Base-by-base conservation (phyloP, 441 rosid genomes). In the Gossypium lobatum region DNA sequence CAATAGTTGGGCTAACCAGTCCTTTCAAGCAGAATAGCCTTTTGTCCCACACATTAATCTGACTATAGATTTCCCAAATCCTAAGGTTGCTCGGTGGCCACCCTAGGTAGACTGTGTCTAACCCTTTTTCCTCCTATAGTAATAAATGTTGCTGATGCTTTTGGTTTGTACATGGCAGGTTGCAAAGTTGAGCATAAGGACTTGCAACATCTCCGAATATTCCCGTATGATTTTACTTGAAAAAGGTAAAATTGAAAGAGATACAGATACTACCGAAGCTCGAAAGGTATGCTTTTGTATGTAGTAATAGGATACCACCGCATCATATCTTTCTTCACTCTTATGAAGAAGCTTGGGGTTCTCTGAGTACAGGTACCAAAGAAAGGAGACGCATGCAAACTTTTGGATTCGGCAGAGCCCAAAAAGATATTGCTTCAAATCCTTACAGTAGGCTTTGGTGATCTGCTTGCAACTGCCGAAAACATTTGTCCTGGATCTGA, bases 391-490 rank as follows among this genome's bases (percentile, higher is more conserved):
- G 70, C 83, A 59, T 74, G 55, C 60, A 81, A 80, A 78, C 58
- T 76, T 72, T 57, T 72, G 61, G 85, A 79, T 17, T 55, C 78
- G 1, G 54, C 64, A 80, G 57, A 25, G 13, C 80, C 77, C 25
- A 86, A 83, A 77, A 84, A 77, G 73, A 81, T 83, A 74, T 66
- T 83, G 39, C 76, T 92, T 61, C 85, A 71, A 48, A 81, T 75
- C 75, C 87, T 87, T 0, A 77, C 88, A 37, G 71, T 88, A 20
- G 97, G 98, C 26, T 96, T 90, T 13, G 99, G 99, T 18, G 80
- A 96, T 79, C 62, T 81, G 75, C 69, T 70, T 52, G 94, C 97
- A 9, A 93, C 99, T 2, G 82, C 80, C 0, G 92, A 88, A 42
- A 91, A 93, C 81, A 58, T 82, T 17, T 87, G 78, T 75, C 94